Conservation (phyloP, 1,284 basidiomycete species). For the Cutaneotrichosporon cavernicola region DNA sequence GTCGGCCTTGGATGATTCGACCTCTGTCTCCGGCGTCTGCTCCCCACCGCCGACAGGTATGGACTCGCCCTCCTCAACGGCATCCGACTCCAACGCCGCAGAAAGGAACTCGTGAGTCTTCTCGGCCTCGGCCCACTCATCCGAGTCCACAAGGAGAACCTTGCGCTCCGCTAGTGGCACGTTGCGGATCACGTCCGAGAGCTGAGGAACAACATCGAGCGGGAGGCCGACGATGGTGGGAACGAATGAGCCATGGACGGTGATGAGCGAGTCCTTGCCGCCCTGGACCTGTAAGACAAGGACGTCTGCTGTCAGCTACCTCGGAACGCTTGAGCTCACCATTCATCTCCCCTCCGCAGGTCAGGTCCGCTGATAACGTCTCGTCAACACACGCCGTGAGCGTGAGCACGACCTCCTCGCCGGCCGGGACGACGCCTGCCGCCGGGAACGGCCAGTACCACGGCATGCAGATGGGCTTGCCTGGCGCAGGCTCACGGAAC, state of each 20-base stretch:
- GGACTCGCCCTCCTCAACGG: neutral
- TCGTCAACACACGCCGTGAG: constrained; percentile 38
- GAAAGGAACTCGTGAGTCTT: neutral
- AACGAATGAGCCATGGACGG: constrained; percentile 37
- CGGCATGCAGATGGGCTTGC: constrained; percentile 41
- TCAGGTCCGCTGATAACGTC: constrained; percentile 16
- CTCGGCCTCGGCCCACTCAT: neutral
- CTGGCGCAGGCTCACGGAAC: constrained; percentile 38
- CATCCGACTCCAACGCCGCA: neutral
- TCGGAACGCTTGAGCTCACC: constrained; percentile 24
- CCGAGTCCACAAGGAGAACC: constrained; percentile 15
- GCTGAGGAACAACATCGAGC: constrained; percentile 31
- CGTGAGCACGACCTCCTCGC: constrained; percentile 26
- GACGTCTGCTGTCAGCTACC: constrained; percentile 33
- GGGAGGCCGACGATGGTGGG: constrained; percentile 39
- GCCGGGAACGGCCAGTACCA: constrained; percentile 43
- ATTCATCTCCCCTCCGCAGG: constrained; percentile 37
- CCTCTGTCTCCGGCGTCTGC: neutral
- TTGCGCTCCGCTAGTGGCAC: constrained; percentile 33
- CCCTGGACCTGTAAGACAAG: constrained; percentile 41
- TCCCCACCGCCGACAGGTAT: neutral
- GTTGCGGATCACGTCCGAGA: constrained; percentile 30
- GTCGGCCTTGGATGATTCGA: neutral
- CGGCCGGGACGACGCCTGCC: constrained; percentile 32
- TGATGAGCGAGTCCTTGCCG: constrained; percentile 48